phyloP scores from a whole-genome alignment of 192 early-diverging fungal genomes.

The Coemansia sp. region DNA sequence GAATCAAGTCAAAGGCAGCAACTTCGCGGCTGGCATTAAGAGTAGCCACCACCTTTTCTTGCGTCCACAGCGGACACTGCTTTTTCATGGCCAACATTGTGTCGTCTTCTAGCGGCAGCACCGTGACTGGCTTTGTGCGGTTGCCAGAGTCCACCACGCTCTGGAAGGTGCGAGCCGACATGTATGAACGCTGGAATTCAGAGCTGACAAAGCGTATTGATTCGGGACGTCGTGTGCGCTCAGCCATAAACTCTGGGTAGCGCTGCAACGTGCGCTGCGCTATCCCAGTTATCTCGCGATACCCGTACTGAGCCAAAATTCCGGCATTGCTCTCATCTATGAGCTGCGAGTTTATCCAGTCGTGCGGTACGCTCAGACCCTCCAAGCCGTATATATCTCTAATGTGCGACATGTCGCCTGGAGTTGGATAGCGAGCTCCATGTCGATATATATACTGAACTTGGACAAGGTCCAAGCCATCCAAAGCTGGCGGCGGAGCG shows the following conservation, averaged over 20 bases:
- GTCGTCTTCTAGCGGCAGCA: constrained; percentile 24
- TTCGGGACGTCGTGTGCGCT: not conserved
- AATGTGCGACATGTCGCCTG: constrained; percentile 10
- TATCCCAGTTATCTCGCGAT: constrained; percentile 8
- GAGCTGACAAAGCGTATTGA: constrained; percentile 29
- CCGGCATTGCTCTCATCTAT: constrained; percentile 5
- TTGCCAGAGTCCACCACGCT: constrained; percentile 11
- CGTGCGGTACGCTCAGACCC: constrained; percentile 9
- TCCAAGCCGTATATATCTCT: constrained; percentile 5
- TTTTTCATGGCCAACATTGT: constrained; percentile 24
- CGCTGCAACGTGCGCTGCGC: constrained; percentile 9
- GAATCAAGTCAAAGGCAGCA: constrained; percentile 18
- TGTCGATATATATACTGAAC: constrained; percentile 35
- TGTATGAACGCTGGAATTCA: constrained; percentile 23
- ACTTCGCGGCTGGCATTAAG: not conserved
- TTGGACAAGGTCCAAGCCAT: constrained; percentile 18
- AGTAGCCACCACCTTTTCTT: not conserved
- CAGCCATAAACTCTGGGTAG: constrained; percentile 9
- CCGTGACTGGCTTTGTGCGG: constrained; percentile 10
- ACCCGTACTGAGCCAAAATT: constrained; percentile 10
- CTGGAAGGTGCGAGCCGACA: constrained; percentile 26
- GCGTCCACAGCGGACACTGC: constrained; percentile 29
- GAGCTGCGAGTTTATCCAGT: constrained; percentile 26
- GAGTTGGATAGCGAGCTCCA: constrained; percentile 34
- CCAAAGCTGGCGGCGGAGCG: not conserved